phyloP scores from a whole-genome alignment of 1,284 basidiomycete species.

The Earliella scabrosa region DNA sequence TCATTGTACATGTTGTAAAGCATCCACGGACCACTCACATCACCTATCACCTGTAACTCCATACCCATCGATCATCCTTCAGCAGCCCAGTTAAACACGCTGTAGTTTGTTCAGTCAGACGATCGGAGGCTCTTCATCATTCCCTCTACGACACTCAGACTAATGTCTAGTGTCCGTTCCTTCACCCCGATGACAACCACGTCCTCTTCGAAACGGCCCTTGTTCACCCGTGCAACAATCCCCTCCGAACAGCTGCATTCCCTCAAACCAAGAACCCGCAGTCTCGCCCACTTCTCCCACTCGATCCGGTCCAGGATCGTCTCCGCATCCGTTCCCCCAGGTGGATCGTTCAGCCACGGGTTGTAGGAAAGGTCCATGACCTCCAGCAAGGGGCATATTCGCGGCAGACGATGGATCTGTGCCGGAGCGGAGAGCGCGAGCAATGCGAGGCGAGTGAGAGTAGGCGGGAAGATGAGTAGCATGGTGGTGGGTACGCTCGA shows the following conservation, averaged over 20 bases:
- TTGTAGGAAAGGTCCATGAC: constrained; percentile 73
- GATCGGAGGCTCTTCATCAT: constrained; percentile 19
- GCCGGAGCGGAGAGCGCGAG: constrained; percentile 48
- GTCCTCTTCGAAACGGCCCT: constrained; percentile 61
- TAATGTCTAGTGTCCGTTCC: constrained; percentile 6
- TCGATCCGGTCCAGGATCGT: constrained; percentile 52
- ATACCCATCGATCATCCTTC: neutral
- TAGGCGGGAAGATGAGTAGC: constrained; percentile 57
- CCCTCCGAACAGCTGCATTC: constrained; percentile 48
- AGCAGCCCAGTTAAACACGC: no score
- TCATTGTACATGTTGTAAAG: constrained; percentile 4
- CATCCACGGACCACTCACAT: neutral
- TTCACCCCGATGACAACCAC: constrained; percentile 50
- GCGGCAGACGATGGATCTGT: constrained; percentile 58
- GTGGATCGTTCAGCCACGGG: constrained; percentile 49
- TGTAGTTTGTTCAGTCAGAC: constrained; percentile 1
- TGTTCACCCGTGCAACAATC: constrained; percentile 52
- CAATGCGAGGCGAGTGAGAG: constrained; percentile 60
- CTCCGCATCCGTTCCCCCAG: constrained; percentile 33
- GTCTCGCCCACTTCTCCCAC: constrained; percentile 56
- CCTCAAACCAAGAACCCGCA: constrained; percentile 58
- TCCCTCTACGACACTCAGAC: constrained; percentile 9
- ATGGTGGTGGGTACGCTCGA: constrained; percentile 39
- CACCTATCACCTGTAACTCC: neutral
- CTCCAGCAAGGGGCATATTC: constrained; percentile 63